Evolutionary conservation across 139 green algal species (phyloP).

Genomic region (Coelastrella sp.): DNA sequence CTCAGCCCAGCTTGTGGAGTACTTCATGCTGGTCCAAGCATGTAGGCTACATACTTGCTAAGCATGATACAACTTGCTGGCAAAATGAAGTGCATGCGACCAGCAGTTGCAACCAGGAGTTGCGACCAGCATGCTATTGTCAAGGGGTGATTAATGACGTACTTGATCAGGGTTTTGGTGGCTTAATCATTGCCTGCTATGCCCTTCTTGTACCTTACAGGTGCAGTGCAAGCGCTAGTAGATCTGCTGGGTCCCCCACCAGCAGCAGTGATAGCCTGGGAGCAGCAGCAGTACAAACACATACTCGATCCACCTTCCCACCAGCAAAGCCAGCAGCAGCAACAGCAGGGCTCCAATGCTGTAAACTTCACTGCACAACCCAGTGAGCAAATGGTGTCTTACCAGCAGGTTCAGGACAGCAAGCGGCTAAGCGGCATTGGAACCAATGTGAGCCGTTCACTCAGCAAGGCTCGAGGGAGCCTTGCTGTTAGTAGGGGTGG

Average conservation of each 20-base stretch:
- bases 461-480: neutral
- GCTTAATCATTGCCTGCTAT: neutral
- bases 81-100: too few species aligned
- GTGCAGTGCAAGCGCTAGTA: neutral
- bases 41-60: too few species aligned
- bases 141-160: too few species aligned
- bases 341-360: neutral
- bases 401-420: neutral
- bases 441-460: neutral
- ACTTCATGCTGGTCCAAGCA: too few species aligned
- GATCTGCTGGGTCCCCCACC: slow-evolving; percentile 39
- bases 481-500: neutral
- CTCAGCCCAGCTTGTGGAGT: neutral
- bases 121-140: too few species aligned
- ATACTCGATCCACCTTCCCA: neutral
- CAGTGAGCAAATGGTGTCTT: neutral
- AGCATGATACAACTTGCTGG: too few species aligned
- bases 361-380: neutral
- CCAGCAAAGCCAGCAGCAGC: slow-evolving; percentile 8
- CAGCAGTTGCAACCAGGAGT: too few species aligned
- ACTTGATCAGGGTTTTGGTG: too few species aligned
- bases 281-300: slow-evolving; percentile 32
- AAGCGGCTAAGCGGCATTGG: neutral
- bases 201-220: neutral
- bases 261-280: slow-evolving; percentile 6